These are phyloP conservation scores for Russula abietina DNA, from an alignment of 768 basidiomycete genomes.

Conservation along the genomic window DNA sequence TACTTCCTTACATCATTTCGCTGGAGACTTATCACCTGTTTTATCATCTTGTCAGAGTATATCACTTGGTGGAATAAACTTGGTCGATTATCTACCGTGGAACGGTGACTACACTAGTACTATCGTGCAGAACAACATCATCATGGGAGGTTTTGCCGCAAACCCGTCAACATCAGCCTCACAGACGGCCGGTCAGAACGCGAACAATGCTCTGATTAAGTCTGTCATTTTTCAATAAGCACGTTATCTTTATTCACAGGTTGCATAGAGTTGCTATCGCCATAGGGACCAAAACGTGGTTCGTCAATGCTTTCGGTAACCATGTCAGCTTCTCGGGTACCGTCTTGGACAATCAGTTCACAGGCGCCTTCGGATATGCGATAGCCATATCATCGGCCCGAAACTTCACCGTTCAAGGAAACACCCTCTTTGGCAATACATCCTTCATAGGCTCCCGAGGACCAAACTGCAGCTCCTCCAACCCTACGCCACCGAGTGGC, in stretches of 20 bases:
- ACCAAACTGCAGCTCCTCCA: slow-evolving; percentile 51
- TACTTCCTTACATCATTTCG: not conserved
- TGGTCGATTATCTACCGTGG: slow-evolving; percentile 69
- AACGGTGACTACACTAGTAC: slow-evolving; percentile 57
- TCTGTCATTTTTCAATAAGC: slow-evolving; percentile 31
- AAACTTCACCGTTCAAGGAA: slow-evolving; percentile 65
- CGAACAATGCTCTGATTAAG: slow-evolving; percentile 63
- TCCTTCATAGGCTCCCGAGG: slow-evolving; percentile 68
- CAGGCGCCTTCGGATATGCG: slow-evolving; percentile 68
- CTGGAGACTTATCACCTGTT: not conserved
- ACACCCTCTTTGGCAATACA: slow-evolving; percentile 58
- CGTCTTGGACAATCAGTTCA: slow-evolving; percentile 51
- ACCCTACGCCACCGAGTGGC: slow-evolving; percentile 47
- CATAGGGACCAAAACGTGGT: slow-evolving; percentile 73
- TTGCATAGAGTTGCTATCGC: slow-evolving; percentile 65
- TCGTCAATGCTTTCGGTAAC: slow-evolving; percentile 49
- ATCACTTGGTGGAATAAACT: slow-evolving; percentile 67
- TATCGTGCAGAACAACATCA: slow-evolving; percentile 59
- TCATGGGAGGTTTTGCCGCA: slow-evolving; percentile 65
- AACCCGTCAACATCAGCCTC: slow-evolving; percentile 33
- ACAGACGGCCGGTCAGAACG: slow-evolving; percentile 47
- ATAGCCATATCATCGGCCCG: slow-evolving; percentile 58
- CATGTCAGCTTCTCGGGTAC: slow-evolving; percentile 48
- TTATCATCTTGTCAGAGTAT: slow-evolving; percentile 44
- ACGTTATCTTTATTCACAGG: slow-evolving; percentile 7